These are phyloP conservation scores for Escallonia herrerae DNA, from an alignment of 129 eudicot genomes.

Conservation along the genomic window DNA sequence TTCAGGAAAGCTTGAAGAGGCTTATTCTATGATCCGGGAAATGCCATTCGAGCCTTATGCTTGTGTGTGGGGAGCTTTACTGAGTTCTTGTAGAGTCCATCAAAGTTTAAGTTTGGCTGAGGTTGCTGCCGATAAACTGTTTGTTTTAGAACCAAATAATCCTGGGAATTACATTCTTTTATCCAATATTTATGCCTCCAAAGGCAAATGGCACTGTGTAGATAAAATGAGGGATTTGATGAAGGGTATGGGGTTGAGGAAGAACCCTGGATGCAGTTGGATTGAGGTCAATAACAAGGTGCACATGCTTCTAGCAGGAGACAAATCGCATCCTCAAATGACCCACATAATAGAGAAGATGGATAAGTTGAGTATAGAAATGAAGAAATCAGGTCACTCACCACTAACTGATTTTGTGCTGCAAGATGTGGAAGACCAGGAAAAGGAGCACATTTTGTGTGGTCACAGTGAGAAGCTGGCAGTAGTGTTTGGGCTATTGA, in stretches of 20 bases:
- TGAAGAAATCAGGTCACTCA: slow-evolving; percentile 60
- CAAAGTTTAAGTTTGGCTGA: slow-evolving; percentile 50
- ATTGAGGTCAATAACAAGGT: slow-evolving; percentile 82
- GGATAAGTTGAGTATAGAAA: slow-evolving; percentile 40
- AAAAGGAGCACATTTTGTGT: slow-evolving; percentile 82
- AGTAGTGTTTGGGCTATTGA: slow-evolving; percentile 73
- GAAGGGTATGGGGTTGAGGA: slow-evolving; percentile 76
- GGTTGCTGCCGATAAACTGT: slow-evolving; percentile 63
- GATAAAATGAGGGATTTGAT: slow-evolving; percentile 61
- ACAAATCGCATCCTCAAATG: slow-evolving; percentile 73
- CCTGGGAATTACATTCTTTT: slow-evolving; percentile 80
- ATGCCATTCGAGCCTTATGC: slow-evolving; percentile 89
- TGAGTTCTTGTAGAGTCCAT: slow-evolving; percentile 83
- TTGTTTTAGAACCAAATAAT: slow-evolving; percentile 69
- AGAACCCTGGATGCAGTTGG: slow-evolving; percentile 98
- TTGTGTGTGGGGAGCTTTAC: slow-evolving; percentile 94
- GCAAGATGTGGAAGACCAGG: slow-evolving; percentile 98
- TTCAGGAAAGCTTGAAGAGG: slow-evolving; percentile 74
- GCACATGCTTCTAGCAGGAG: slow-evolving; percentile 87
- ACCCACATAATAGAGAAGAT: slow-evolving; percentile 45
- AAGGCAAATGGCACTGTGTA: slow-evolving; percentile 68
- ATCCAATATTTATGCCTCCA: slow-evolving; percentile 81
- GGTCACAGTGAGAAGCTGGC: slow-evolving; percentile 94
- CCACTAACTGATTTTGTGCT: slow-evolving; percentile 62
- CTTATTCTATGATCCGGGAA: slow-evolving; percentile 49